A percentile compares a stretch with the other conserved stretches of the same genome.
Conservation (phyloP, 176 grass and related monocot species). For the Alopecurus myosuroides region DNA sequence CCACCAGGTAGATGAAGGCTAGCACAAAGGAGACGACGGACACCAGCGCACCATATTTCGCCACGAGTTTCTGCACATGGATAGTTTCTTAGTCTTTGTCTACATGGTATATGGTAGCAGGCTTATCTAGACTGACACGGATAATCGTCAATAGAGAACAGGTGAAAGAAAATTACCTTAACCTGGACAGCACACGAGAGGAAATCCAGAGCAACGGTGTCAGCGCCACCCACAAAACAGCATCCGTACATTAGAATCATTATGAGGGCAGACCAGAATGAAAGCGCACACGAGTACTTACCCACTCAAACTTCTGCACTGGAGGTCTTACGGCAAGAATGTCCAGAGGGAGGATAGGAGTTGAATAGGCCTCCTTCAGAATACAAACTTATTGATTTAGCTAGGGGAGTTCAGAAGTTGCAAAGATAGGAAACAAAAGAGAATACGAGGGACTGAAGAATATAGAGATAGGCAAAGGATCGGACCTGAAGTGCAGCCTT, state of each 20-base stretch:
- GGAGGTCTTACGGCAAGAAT: constrained; percentile 81
- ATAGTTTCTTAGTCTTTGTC: neutral
- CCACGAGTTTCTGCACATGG: constrained; percentile 53
- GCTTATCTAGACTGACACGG: neutral
- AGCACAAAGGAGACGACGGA: constrained; percentile 64
- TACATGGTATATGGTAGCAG: neutral
- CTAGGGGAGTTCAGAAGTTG: neutral
- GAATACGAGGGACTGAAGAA: neutral
- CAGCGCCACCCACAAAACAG: constrained; percentile 5
- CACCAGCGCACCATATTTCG: constrained; percentile 69
- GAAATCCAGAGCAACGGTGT: neutral
- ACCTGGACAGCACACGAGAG: constrained; percentile 40
- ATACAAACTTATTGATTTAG: constrained; percentile 19
- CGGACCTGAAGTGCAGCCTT: constrained; percentile 85
- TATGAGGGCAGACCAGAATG: neutral
- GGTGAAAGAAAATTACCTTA: constrained; percentile 52
- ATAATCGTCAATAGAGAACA: neutral
- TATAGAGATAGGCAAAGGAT: neutral
- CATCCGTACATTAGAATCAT: constrained; percentile 17
- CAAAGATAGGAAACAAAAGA: too few relatives aligned
- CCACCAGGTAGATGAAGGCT: constrained; percentile 64
- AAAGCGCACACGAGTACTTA: constrained; percentile 18
- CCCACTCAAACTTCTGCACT: constrained; percentile 92
- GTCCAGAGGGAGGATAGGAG: constrained; percentile 67
- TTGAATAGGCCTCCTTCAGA: constrained; percentile 83